Conservation (phyloP, 805 yeast species). For the Tetrapisispora fleetii region DNA sequence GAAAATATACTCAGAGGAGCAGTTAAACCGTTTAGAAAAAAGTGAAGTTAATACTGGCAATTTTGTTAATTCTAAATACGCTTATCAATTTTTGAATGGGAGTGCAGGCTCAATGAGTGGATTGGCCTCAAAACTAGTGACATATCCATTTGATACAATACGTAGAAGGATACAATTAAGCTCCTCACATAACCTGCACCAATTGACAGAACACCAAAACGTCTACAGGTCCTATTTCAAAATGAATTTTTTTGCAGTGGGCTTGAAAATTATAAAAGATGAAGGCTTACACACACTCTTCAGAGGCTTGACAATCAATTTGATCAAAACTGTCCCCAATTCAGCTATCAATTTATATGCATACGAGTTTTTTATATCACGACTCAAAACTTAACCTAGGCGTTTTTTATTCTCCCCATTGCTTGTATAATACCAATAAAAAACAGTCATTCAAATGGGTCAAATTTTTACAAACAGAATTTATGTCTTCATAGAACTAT, state of each 20-base stretch:
- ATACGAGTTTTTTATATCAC: slow-evolving; percentile 33
- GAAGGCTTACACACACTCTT: slow-evolving; percentile 64
- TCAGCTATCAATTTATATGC: slow-evolving; percentile 51
- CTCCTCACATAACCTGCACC: slow-evolving; percentile 8
- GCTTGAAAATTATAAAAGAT: slow-evolving; percentile 30
- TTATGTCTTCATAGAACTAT: too few species aligned
- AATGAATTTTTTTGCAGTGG: slow-evolving; percentile 23
- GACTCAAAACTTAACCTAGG: background rate
- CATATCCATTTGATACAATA: slow-evolving; percentile 81
- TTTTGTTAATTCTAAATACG: background rate
- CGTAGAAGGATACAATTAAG: slow-evolving; percentile 63
- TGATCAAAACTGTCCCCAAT: slow-evolving; percentile 71
- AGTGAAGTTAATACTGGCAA: background rate
- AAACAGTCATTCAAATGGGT: too few species aligned
- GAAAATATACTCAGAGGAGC: slow-evolving; percentile 30
- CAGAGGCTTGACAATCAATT: slow-evolving; percentile 57
- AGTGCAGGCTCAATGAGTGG: slow-evolving; percentile 73
- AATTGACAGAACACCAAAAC: slow-evolving; percentile 8
- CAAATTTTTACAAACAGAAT: too few species aligned
- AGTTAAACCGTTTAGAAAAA: background rate
- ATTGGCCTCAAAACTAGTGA: slow-evolving; percentile 53
- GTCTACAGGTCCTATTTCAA: slow-evolving; percentile 8
- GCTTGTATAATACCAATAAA: too few species aligned
- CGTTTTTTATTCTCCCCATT: background rate
- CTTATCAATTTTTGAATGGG: slow-evolving; percentile 33